Conservation (phyloP, 345 rosid species). For the Arabis hirsuta region DNA sequence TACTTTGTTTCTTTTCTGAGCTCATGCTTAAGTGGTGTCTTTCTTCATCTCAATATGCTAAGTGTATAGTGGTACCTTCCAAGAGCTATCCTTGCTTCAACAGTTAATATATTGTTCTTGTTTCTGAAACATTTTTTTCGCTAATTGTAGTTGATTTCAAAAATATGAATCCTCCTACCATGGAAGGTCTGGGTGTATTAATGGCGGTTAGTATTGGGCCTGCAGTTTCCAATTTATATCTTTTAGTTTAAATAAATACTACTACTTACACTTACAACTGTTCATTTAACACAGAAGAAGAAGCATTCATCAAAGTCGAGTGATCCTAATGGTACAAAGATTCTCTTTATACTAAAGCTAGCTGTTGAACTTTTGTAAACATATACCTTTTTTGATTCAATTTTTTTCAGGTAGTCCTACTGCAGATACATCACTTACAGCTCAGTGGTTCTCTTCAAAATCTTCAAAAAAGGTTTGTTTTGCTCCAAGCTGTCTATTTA, state of each 20-base stretch:
- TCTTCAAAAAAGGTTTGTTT: slow-evolving; percentile 73
- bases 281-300: slow-evolving; percentile 56
- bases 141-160: slow-evolving; percentile 61
- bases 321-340: slow-evolving; percentile 60
- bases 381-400: slow-evolving; percentile 27
- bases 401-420: slow-evolving; percentile 57
- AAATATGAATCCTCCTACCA: slow-evolving; percentile 62
- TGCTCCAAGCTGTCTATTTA: slow-evolving; percentile 14
- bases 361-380: slow-evolving; percentile 21
- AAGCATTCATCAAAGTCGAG: slow-evolving; percentile 53
- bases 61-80: background rate
- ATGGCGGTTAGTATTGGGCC: slow-evolving; percentile 53
- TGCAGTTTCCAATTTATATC: background rate
- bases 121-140: slow-evolving; percentile 15
- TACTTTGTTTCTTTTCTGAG: background rate
- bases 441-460: slow-evolving; percentile 84
- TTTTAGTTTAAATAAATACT: background rate
- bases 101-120: background rate
- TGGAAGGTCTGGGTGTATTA: slow-evolving; percentile 73
- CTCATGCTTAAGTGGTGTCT: background rate
- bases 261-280: slow-evolving; percentile 30
- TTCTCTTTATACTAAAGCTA: slow-evolving; percentile 14
- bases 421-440: slow-evolving; percentile 55
- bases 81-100: slow-evolving; percentile 1
- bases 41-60: slow-evolving; percentile 13